Conservation (phyloP, 768 basidiomycete species). For the Auriscalpium vulgare region DNA sequence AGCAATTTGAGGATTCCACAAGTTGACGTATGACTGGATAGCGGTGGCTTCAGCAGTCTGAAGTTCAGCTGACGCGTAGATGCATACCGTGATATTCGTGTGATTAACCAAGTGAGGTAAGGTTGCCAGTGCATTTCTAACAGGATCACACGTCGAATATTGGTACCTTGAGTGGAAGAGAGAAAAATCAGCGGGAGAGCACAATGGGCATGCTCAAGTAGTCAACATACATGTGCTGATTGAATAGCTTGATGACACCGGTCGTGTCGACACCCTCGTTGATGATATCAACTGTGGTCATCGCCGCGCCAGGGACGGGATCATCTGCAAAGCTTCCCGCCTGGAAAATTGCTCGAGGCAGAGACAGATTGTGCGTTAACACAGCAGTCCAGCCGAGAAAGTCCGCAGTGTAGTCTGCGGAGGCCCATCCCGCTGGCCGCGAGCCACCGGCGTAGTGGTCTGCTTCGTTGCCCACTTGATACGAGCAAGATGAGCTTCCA, state of each 20-base stretch:
- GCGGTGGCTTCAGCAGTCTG: background rate
- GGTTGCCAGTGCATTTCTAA: slow-evolving; percentile 22
- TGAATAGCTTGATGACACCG: slow-evolving; percentile 20
- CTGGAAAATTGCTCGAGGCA: slow-evolving; percentile 16
- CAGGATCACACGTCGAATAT: slow-evolving; percentile 28
- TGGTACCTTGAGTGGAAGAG: slow-evolving; percentile 17
- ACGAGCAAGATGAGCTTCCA: background rate
- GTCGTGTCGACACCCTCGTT: slow-evolving; percentile 19
- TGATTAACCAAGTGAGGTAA: slow-evolving; percentile 26
- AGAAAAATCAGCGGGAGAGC: too few relatives aligned
- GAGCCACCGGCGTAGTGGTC: slow-evolving; percentile 20
- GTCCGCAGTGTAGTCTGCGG: slow-evolving; percentile 17
- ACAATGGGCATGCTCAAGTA: too few relatives aligned
- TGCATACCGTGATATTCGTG: slow-evolving; percentile 24
- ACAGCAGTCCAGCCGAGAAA: slow-evolving; percentile 21
- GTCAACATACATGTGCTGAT: slow-evolving; percentile 20
- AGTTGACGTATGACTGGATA: slow-evolving; percentile 22
- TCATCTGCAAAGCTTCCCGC: slow-evolving; percentile 20
- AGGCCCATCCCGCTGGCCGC: slow-evolving; percentile 16
- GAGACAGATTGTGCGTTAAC: slow-evolving; percentile 14
- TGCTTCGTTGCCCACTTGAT: slow-evolving; percentile 20
- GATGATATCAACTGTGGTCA: slow-evolving; percentile 22
- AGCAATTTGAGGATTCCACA: slow-evolving; percentile 25
- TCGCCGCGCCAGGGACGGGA: slow-evolving; percentile 18
- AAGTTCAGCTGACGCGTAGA: background rate